phyloP scores from a whole-genome alignment of 2,329 filamentous ascomycete genomes.

The Drechmeria coniospora region DNA sequence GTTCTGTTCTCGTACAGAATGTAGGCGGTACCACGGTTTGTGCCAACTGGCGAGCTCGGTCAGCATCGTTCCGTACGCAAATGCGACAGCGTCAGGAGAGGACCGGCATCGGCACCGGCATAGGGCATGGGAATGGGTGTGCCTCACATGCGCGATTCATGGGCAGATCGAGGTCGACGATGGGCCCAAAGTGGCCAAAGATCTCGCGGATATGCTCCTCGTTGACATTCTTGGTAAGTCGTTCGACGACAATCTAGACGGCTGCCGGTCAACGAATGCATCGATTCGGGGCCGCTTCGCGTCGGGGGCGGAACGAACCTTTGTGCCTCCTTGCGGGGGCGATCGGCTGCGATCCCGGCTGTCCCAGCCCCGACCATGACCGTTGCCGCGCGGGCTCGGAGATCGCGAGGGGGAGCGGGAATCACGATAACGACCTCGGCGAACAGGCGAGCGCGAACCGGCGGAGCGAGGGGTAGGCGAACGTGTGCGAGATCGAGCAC shows the following conservation, averaged over 20 bases:
- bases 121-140: neutral
- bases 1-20: constrained; percentile 65
- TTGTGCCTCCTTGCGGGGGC: constrained; percentile 32
- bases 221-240: constrained; percentile 87
- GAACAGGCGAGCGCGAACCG: constrained; percentile 16
- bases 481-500: constrained; percentile 17
- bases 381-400: constrained; percentile 12
- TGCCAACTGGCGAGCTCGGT: constrained; percentile 47
- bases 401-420: constrained; percentile 19
- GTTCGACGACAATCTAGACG: constrained; percentile 78
- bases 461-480: constrained; percentile 19
- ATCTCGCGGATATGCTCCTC: constrained; percentile 82
- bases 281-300: too few species aligned
- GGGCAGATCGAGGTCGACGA: constrained; percentile 77
- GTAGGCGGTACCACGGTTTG: constrained; percentile 86
- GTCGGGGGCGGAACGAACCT: constrained; percentile 23
- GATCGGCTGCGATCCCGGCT: constrained; percentile 21
- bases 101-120: neutral
- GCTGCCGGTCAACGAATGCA: neutral
- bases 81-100: too few species aligned
- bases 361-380: constrained; percentile 16
- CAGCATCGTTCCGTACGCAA: too few species aligned
- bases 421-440: constrained; percentile 15
- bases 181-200: constrained; percentile 74
- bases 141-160: constrained; percentile 68